phyloP scores from a whole-genome alignment of 495 filamentous ascomycete species.

The Cryomyces minteri region DNA sequence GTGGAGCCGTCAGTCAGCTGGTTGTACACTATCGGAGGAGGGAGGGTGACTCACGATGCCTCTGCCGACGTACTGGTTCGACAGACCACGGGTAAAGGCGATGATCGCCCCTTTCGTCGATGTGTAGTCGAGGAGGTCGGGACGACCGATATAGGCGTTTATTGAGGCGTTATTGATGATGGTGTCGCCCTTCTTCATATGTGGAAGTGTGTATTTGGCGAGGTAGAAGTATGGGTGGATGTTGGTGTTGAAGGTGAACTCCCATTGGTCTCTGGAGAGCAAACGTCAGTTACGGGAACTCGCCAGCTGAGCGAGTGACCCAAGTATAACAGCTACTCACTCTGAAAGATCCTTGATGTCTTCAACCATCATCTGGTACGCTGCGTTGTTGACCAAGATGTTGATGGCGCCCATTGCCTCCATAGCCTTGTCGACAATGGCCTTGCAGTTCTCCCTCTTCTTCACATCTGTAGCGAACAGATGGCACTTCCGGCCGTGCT shows the following conservation, averaged over 20 bases:
- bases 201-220: slow-evolving; percentile 57
- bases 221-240: slow-evolving; percentile 29
- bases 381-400: slow-evolving; percentile 69
- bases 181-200: slow-evolving; percentile 55
- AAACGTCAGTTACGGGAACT: neutral
- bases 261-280: slow-evolving; percentile 47
- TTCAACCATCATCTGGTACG: slow-evolving; percentile 54
- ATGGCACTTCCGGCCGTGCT: slow-evolving; percentile 42
- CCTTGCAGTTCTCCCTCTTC: slow-evolving; percentile 45
- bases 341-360: slow-evolving; percentile 56
- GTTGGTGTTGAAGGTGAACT: slow-evolving; percentile 27
- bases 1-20: no score
- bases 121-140: slow-evolving; percentile 72
- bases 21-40: no score
- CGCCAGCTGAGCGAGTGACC: neutral
- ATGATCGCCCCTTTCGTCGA: slow-evolving; percentile 54
- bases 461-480: slow-evolving; percentile 42
- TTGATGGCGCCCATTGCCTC: slow-evolving; percentile 48
- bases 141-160: slow-evolving; percentile 68
- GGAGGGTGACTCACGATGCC: slow-evolving; percentile 30
- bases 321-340: slow-evolving; percentile 21
- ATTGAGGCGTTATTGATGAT: slow-evolving; percentile 76
- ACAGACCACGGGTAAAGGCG: slow-evolving; percentile 60
- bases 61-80: slow-evolving; percentile 50
- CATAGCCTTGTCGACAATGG: slow-evolving; percentile 45